Evolutionary conservation across 2,329 filamentous ascomycete species (phyloP).

Genomic region (Trichoderma brevicompactum): DNA sequence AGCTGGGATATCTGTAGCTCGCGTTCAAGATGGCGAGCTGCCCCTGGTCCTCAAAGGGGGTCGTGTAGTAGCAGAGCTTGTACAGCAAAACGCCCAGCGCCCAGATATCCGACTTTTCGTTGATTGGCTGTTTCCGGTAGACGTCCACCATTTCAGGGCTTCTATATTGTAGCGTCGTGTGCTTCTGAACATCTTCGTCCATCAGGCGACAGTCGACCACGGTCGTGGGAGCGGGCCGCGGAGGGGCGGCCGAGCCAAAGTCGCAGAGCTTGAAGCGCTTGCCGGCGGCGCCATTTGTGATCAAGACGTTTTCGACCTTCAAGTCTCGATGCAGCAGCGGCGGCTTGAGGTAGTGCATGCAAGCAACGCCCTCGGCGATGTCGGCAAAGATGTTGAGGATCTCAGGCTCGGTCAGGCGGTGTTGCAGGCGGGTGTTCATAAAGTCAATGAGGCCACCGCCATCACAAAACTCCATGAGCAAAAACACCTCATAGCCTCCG

Average conservation of each 20-base stretch:
- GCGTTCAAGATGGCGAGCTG: conserved; percentile 97
- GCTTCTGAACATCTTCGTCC: conserved; percentile 95
- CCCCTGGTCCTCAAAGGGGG: conserved; percentile 95
- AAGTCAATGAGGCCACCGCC: conserved; percentile 97
- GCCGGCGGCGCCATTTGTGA: conserved; percentile 68
- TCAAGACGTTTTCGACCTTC: conserved; percentile 98
- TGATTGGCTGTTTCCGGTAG: conserved; percentile 92
- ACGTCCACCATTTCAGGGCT: conserved; percentile 99
- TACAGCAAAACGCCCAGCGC: conserved; percentile 92
- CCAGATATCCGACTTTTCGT: conserved; percentile 99
- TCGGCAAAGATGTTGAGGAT: conserved; percentile 97
- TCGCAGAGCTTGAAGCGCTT: conserved; percentile 95
- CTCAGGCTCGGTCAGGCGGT: conserved; percentile 95
- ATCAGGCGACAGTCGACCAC: conserved; percentile 88
- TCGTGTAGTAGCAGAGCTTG: conserved; percentile 99
- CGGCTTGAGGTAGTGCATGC: conserved; percentile 98
- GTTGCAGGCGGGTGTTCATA: conserved; percentile 97
- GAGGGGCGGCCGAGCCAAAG: conserved; percentile 89
- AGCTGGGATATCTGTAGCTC: conserved; percentile 86
- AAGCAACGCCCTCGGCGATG: conserved; percentile 92
- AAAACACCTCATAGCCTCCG: conserved; percentile 94
- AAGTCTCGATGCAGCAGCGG: conserved; percentile 90
- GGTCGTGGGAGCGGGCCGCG: conserved; percentile 81
- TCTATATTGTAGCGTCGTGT: conserved; percentile 95
- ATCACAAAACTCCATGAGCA: conserved; percentile 97